Evolutionary conservation across 2,329 filamentous ascomycete genomes (phyloP), one percentile per base, ranked within the genome.

Genomic region (Aspergillus brunneoviolaceus): DNA sequence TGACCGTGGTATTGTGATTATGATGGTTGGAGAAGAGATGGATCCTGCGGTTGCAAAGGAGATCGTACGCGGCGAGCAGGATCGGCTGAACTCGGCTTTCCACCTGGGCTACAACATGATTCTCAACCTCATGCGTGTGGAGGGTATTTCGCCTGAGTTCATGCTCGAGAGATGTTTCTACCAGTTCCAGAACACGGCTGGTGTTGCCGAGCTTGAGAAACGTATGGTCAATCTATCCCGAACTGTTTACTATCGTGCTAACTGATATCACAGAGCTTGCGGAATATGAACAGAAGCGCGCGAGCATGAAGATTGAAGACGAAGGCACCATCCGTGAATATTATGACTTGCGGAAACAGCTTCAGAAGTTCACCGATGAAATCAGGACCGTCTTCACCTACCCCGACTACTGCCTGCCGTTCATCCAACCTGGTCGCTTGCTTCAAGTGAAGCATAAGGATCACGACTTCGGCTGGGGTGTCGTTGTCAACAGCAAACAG

Each of bases 81-180:
- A 99, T 76, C 92, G 93, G 67, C 87, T 99, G 31, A 98, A 98
- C 78, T 98, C 95, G 3, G 95, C 95, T 1, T 99, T 99, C 79
- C 91, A 99, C 74, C 84, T 99, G 16, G 93, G 95, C 33, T 99
- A 99, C 82, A 99, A 99, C 80, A 99, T 99, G 95, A 91, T 99
- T 72, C 83, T 99, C 60, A 99, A 99, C 72, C 79, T 99, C 62
- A 89, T 98, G 76, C 86, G 95, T 77, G 94, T 99, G n/a, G 95
- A 99, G 74, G 94, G 92, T n/a, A 96, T 99, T 54, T 98, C 93
- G 9, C 95, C 96, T 2, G 94, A 99, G 70, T 98, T 91, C 72
- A 99, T 99, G 95, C 82, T 99, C n/a, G 93, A 98, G 80, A 87
- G 90, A 67, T 99, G 95, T 73, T 99, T 99, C 80, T 96, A 91